These are phyloP conservation scores for Urochloa ruziziensis DNA, from an alignment of 176 grass and related monocot genomes.

Conservation along the genomic window DNA sequence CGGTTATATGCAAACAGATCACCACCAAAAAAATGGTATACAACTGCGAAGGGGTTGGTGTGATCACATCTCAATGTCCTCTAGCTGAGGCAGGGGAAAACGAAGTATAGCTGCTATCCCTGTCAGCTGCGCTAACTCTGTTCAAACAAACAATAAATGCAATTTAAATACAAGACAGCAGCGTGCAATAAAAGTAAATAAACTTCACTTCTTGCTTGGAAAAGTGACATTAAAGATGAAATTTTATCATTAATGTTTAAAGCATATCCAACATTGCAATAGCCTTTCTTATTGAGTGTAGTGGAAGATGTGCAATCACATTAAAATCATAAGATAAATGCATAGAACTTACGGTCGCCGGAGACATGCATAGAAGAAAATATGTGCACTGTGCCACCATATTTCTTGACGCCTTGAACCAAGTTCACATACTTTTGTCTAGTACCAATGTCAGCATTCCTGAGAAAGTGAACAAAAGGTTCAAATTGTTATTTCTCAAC, in stretches of 20 bases:
- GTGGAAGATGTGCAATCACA: neutral
- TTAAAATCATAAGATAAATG: neutral
- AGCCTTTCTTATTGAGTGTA: neutral
- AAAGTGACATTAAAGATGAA: neutral
- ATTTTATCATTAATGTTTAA: neutral
- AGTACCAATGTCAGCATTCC: conserved; percentile 73
- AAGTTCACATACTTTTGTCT: conserved; percentile 76
- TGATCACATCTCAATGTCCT: conserved; percentile 90
- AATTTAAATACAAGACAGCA: conserved; percentile 26
- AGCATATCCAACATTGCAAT: neutral
- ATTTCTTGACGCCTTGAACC: conserved; percentile 78
- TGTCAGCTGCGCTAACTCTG: conserved; percentile 82
- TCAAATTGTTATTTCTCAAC: neutral
- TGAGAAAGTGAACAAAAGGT: conserved; percentile 13
- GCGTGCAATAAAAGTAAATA: neutral
- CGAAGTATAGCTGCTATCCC: conserved; percentile 91
- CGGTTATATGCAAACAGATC: conserved; percentile 1
- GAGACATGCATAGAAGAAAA: conserved; percentile 98
- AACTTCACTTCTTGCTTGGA: neutral
- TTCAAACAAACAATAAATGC: conserved; percentile 17
- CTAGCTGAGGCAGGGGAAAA: conserved; percentile 78
- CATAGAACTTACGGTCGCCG: conserved; percentile 69
- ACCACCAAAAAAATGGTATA: neutral
- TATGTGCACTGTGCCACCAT: conserved; percentile 66
- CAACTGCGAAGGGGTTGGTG: neutral